These are phyloP conservation scores for Citrus mangshanensis DNA, from an alignment of 345 rosid species.

Conservation along the genomic window DNA sequence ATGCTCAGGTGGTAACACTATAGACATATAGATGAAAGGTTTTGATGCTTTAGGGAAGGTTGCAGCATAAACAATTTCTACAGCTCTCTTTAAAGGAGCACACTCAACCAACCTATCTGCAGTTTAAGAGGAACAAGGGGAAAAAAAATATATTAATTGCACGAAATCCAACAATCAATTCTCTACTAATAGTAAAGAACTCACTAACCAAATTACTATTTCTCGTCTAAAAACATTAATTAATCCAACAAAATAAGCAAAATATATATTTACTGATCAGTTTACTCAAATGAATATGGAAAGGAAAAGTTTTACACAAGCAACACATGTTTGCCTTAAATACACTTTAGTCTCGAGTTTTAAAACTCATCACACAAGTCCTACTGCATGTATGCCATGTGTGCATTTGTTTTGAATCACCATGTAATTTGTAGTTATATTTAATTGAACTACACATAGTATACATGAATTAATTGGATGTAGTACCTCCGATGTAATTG, in stretches of 20 bases:
- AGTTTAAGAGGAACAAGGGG: slow-evolving; percentile 5
- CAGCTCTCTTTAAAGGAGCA: slow-evolving; percentile 83
- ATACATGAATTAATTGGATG: no score
- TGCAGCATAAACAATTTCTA: slow-evolving; percentile 91
- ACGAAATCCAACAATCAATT: not conserved
- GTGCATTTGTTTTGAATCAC: no score
- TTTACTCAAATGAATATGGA: not conserved
- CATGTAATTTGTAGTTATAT: no score
- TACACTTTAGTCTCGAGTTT: not conserved
- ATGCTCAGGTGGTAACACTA: slow-evolving; percentile 80
- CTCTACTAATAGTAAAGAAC: not conserved
- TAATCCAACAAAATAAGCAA: not conserved
- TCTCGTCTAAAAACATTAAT: not conserved
- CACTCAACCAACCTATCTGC: slow-evolving; percentile 96
- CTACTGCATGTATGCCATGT: no score
- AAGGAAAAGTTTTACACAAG: not conserved
- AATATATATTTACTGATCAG: not conserved
- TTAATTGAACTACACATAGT: no score
- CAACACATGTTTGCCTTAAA: not conserved
- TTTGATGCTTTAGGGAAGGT: slow-evolving; percentile 93
- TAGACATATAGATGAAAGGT: slow-evolving; percentile 89
- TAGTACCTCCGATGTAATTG: not conserved
- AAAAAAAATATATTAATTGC: not conserved
- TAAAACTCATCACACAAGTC: not conserved
- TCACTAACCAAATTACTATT: not conserved